phyloP scores from a whole-genome alignment of 108 stramenopile species.

The Stephanodiscus triporus region DNA sequence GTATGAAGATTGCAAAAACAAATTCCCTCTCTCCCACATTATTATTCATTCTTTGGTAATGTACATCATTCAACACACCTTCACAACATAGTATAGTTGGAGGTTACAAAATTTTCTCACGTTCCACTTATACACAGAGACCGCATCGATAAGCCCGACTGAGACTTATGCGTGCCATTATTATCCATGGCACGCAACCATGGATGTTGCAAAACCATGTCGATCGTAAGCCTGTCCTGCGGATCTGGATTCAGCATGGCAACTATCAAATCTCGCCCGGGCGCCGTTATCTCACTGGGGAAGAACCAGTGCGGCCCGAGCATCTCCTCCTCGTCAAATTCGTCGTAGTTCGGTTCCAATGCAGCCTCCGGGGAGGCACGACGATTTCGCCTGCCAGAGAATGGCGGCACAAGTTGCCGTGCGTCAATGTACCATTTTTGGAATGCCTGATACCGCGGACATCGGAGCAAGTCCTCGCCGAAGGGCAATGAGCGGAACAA shows the following conservation, averaged over 20 bases:
- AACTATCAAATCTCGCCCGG: conserved; percentile 82
- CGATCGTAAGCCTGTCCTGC: conserved; percentile 66
- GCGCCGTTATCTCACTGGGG: conserved; percentile 60
- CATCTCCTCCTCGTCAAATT: conserved; percentile 71
- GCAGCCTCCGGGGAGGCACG: conserved; percentile 61
- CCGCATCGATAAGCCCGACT: conserved; percentile 10
- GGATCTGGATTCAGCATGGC: conserved; percentile 89
- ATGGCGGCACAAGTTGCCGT: conserved; percentile 40
- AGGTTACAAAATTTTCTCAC: background rate
- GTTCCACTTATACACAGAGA: conserved; percentile 27
- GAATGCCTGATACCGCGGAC: conserved; percentile 88
- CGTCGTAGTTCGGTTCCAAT: conserved; percentile 64
- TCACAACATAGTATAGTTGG: too few relatives aligned
- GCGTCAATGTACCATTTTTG: conserved; percentile 86
- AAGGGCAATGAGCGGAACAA: conserved; percentile 89
- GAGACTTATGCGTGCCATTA: background rate
- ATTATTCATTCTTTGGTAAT: too few relatives aligned
- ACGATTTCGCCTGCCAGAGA: conserved; percentile 49
- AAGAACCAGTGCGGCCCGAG: conserved; percentile 89
- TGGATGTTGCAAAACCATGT: conserved; percentile 75
- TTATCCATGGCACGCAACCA: conserved; percentile 52
- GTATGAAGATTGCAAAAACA: too few relatives aligned
- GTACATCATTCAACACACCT: too few relatives aligned
- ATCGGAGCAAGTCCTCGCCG: conserved; percentile 84
- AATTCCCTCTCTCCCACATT: too few relatives aligned